A percentile compares a stretch with the other conserved stretches of the same genome.
phyloP scores from a whole-genome alignment of 1,139 yeast species.

The Saccharomyces uvarum region DNA sequence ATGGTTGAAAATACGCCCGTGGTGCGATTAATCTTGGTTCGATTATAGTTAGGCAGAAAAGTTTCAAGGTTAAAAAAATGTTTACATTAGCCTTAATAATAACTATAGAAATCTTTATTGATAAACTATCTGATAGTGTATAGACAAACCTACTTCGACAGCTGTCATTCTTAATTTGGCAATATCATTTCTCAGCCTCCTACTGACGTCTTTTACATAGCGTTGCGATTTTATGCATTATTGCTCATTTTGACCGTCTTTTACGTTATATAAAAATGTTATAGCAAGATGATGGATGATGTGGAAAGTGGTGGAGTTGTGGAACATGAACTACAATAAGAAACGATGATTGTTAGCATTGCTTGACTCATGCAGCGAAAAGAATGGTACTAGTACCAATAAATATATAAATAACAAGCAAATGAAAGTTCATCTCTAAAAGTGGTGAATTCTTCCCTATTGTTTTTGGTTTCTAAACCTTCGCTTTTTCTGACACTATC shows the following conservation, averaged over 20 bases:
- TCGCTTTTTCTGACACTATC: not conserved
- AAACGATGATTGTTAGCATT: not conserved
- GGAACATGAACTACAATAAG: not conserved
- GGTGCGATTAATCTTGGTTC: not conserved
- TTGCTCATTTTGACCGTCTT: not conserved
- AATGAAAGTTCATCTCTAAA: too few species aligned
- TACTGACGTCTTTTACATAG: slow-evolving; percentile 1
- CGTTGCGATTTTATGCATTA: not conserved
- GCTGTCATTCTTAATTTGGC: not conserved
- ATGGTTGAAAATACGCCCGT: not conserved
- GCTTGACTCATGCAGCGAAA: too few species aligned
- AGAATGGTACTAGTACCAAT: too few species aligned
- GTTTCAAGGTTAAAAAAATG: not conserved
- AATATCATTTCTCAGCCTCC: slow-evolving; percentile 1
- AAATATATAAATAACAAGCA: too few species aligned
- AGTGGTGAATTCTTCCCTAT: not conserved
- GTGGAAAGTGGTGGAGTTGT: not conserved
- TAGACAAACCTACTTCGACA: not conserved
- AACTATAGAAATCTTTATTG: too few species aligned
- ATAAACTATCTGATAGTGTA: not conserved
- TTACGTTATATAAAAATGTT: slow-evolving; percentile 1
- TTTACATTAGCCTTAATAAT: not conserved
- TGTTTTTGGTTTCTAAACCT: not conserved
- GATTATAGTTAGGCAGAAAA: not conserved
- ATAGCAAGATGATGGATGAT: not conserved